Evolutionary conservation across 108 stramenopile genomes (phyloP).

Genomic region (Bacterosira constricta): DNA sequence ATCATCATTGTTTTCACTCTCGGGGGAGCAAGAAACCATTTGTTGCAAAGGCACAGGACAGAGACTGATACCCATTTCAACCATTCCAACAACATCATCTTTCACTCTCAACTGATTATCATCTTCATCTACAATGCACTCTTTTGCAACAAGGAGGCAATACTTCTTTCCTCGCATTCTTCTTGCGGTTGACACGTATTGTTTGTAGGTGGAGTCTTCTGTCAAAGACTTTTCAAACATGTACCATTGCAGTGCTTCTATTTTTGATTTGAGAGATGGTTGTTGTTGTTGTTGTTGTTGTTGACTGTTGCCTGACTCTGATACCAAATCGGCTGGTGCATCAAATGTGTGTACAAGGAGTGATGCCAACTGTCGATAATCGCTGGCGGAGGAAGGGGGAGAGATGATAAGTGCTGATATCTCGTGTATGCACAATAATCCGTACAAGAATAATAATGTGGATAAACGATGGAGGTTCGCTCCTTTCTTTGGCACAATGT

Average conservation of each 20-base stretch:
- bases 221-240: conserved; percentile 42
- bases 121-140: conserved; percentile 8
- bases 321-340: conserved; percentile 9
- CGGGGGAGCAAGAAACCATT: not conserved
- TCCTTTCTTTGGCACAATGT: not conserved
- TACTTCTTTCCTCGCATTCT: conserved; percentile 62
- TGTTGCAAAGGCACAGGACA: conserved; percentile 6
- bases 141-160: conserved; percentile 52
- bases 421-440: not conserved
- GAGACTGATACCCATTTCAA: conserved; percentile 46
- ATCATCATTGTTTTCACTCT: not conserved
- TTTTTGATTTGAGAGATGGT: not conserved
- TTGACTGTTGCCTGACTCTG: not conserved
- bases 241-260: conserved; percentile 29
- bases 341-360: conserved; percentile 48
- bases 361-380: conserved; percentile 36
- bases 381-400: conserved; percentile 28
- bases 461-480: not conserved
- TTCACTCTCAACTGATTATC: not conserved
- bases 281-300: not conserved
- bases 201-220: conserved; percentile 50
- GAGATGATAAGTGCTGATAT: conserved; percentile 20
- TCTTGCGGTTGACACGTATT: conserved; percentile 39
- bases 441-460: not conserved
- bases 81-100: conserved; percentile 43